phyloP scores from a whole-genome alignment of 495 filamentous ascomycete species.

The Patellaria atrata region DNA sequence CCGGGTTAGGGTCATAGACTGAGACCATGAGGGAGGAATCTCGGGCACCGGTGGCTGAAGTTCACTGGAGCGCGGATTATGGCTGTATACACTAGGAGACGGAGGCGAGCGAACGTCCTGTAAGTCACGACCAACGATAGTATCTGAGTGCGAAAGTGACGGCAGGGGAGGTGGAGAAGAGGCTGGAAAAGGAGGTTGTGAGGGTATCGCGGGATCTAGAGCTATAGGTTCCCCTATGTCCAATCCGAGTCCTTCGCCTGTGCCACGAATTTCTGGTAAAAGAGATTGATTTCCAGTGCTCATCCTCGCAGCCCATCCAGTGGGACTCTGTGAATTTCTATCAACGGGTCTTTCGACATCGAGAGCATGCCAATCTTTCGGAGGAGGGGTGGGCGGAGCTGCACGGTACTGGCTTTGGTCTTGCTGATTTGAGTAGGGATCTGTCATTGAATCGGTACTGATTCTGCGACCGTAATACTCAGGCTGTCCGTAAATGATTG shows the following conservation, averaged over 20 bases:
- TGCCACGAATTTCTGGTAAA: conserved; percentile 24
- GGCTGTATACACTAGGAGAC: conserved; percentile 28
- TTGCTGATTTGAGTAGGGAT: too few species aligned
- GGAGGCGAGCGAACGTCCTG: conserved; percentile 11
- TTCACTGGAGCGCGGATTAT: conserved; percentile 27
- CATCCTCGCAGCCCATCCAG: background rate
- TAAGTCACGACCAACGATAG: too few species aligned
- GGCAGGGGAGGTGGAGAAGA: conserved; percentile 30
- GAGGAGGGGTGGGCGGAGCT: conserved; percentile 24
- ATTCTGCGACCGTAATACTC: conserved; percentile 16
- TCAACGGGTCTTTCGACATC: background rate
- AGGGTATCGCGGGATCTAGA: conserved; percentile 1
- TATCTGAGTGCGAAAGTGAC: conserved; percentile 21
- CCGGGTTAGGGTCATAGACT: too few species aligned
- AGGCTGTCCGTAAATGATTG: conserved; percentile 17
- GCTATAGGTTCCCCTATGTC: conserved; percentile 25
- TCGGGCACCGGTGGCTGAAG: too few species aligned
- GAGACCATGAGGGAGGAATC: too few species aligned
- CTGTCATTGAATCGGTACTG: too few species aligned
- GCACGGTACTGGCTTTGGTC: too few species aligned
- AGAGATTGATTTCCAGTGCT: too few species aligned
- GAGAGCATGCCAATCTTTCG: conserved; percentile 24
- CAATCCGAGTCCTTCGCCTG: conserved; percentile 30
- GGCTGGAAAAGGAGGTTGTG: conserved; percentile 14
- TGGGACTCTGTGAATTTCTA: conserved; percentile 4